phyloP scores from a whole-genome alignment of 2,329 filamentous ascomycete species.

The Penicillium janthinellum region DNA sequence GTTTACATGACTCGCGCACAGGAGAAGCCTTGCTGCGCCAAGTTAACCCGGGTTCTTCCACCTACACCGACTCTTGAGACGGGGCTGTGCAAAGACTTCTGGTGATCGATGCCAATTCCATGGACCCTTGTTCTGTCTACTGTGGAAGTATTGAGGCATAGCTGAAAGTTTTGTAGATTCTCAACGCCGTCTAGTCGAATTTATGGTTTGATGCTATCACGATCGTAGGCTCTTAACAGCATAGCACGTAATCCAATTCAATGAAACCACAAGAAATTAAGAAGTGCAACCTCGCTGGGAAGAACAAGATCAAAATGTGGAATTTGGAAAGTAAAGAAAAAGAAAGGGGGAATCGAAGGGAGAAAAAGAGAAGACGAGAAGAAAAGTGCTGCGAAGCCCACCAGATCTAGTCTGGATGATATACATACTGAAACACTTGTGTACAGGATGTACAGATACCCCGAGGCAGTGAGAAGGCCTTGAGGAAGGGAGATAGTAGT shows the following conservation, averaged over 20 bases:
- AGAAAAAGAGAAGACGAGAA: not conserved
- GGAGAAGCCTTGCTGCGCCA: not conserved
- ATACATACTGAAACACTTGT: not conserved
- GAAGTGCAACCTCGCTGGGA: not conserved
- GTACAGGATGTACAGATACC: slow-evolving; percentile 4
- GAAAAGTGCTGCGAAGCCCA: not conserved
- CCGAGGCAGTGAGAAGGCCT: not conserved
- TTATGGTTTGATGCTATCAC: not conserved
- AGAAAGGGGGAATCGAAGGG: not conserved
- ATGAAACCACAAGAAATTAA: not conserved
- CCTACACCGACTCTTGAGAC: not conserved
- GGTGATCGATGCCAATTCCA: not conserved
- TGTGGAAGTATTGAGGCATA: not conserved
- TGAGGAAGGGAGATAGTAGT: not conserved
- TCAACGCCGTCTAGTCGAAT: not conserved
- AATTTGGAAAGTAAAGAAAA: too few species aligned
- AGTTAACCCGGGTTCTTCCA: not conserved
- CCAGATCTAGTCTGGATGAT: slow-evolving; percentile 2
- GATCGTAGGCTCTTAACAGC: not conserved
- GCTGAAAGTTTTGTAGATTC: not conserved
- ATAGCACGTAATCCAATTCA: not conserved
- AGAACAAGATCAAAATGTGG: not conserved
- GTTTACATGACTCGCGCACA: not conserved
- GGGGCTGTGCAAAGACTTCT: not conserved
- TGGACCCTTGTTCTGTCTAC: not conserved